phyloP scores from a whole-genome alignment of 106 monocot genomes.

The Phalaenopsis equestris region DNA sequence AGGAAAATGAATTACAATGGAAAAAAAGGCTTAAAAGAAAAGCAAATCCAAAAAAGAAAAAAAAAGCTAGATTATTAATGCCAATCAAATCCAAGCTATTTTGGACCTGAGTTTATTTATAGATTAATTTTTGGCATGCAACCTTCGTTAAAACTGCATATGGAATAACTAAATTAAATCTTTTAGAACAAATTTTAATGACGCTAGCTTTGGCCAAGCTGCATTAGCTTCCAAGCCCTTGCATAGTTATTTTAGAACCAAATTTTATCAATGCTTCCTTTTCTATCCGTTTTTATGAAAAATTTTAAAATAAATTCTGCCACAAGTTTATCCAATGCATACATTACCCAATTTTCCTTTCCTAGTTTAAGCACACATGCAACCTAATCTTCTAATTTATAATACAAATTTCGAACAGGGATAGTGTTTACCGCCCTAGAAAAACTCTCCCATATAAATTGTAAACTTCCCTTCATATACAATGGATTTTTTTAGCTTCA shows the following conservation, averaged over 20 bases:
- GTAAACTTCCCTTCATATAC: too few species aligned
- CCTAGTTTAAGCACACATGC: not conserved
- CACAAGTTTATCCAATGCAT: not conserved
- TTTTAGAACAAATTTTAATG: not conserved
- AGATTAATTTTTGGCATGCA: not conserved
- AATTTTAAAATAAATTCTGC: not conserved
- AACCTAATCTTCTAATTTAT: not conserved
- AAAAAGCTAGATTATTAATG: not conserved
- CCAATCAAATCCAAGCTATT: not conserved
- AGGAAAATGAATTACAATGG: not conserved
- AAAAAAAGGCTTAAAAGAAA: not conserved
- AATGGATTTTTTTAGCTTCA: not conserved
- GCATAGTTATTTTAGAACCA: not conserved
- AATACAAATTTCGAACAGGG: not conserved
- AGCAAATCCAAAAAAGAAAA: not conserved
- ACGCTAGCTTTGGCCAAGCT: not conserved
- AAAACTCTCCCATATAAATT: not conserved
- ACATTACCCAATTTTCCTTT: not conserved
- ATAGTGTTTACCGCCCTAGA: not conserved
- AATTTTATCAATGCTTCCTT: not conserved
- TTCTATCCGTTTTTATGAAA: not conserved
- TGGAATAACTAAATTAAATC: not conserved
- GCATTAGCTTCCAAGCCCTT: not conserved
- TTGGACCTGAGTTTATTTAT: not conserved
- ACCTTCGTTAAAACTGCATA: not conserved